Evolutionary conservation across 495 filamentous ascomycete genomes (phyloP).

Genomic region (Penicillium roqueforti): DNA sequence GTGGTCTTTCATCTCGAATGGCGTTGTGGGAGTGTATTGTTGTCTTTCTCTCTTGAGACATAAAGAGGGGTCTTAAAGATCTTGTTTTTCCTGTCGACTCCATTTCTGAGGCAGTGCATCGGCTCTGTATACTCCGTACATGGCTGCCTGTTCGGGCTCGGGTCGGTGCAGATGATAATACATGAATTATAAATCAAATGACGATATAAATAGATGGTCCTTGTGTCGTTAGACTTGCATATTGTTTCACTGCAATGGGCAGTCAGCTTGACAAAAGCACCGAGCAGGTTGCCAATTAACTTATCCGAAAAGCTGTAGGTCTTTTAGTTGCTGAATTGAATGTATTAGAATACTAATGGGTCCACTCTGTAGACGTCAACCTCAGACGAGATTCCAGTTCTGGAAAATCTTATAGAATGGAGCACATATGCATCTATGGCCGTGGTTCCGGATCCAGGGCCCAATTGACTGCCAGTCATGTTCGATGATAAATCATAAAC

Average conservation of each 20-base stretch:
- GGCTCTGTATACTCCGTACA: not conserved
- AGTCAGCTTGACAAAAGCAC: not conserved
- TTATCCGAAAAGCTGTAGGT: not conserved
- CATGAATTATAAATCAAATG: not conserved
- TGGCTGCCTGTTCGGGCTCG: not conserved
- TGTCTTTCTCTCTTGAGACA: slow-evolving; percentile 1
- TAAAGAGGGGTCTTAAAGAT: not conserved
- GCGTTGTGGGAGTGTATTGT: not conserved
- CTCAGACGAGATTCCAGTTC: not conserved
- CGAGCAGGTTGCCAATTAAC: not conserved
- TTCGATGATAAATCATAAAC: not conserved
- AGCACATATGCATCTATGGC: not conserved
- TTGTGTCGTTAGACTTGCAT: not conserved
- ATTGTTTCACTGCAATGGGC: not conserved
- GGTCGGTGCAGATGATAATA: not conserved
- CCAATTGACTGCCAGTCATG: not conserved
- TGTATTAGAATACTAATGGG: not conserved
- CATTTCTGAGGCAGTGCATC: not conserved
- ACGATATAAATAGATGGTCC: not conserved
- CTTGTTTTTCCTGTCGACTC: not conserved
- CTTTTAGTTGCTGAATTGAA: too few species aligned
- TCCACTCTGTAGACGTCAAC: not conserved
- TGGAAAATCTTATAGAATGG: not conserved
- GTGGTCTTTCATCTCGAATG: slow-evolving; percentile 6
- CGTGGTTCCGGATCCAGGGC: too few species aligned